Conservation (phyloP, 2,329 filamentous ascomycete species). For the Xylaria sp. region DNA sequence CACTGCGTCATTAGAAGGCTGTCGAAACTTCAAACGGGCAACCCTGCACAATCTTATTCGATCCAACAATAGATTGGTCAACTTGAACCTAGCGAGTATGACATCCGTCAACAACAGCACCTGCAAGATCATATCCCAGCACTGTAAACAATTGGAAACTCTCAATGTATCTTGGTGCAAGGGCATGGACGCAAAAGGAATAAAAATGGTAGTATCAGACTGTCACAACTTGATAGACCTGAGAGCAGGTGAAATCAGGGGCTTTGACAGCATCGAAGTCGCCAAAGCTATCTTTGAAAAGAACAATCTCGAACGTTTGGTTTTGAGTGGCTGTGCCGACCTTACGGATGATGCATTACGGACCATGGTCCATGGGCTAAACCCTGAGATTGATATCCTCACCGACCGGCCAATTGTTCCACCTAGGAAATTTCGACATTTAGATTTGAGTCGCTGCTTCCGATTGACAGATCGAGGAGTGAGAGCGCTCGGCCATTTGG, state of each 20-base stretch:
- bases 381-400: constrained; percentile 81
- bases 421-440: constrained; percentile 76
- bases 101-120: constrained; percentile 79
- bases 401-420: constrained; percentile 78
- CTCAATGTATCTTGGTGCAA: constrained; percentile 95
- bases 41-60: constrained; percentile 78
- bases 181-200: constrained; percentile 77
- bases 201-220: constrained; percentile 72
- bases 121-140: constrained; percentile 83
- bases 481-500: constrained; percentile 71
- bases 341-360: constrained; percentile 76
- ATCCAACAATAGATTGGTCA: constrained; percentile 77
- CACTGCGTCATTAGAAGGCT: constrained; percentile 87
- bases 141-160: constrained; percentile 80
- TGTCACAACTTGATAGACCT: constrained; percentile 80
- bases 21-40: constrained; percentile 78
- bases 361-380: constrained; percentile 74
- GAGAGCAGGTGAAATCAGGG: constrained; percentile 78
- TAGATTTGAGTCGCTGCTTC: constrained; percentile 82
- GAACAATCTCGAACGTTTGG: constrained; percentile 82
- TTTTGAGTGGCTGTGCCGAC: constrained; percentile 79
- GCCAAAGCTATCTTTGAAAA: constrained; percentile 76
- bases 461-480: constrained; percentile 76
- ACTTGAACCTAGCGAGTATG: constrained; percentile 85
- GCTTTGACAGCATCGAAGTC: constrained; percentile 76